Evolutionary conservation across 2,329 filamentous ascomycete genomes (phyloP).

Genomic region (Trichothecium sympodiale): DNA sequence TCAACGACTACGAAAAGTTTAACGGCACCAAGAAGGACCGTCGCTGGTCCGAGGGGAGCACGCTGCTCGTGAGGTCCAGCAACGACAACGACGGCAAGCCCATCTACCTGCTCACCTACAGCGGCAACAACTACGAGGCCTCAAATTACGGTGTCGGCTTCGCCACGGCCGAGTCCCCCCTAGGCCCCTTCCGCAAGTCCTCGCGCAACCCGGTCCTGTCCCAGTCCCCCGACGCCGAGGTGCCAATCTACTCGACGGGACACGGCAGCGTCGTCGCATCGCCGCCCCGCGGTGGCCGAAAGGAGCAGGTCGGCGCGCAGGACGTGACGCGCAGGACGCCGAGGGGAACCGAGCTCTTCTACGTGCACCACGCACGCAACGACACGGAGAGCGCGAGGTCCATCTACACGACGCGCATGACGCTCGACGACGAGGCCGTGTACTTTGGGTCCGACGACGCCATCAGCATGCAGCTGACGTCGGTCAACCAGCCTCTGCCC

Average conservation of each 20-base stretch:
- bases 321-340: slow-evolving; percentile 19
- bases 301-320: slow-evolving; percentile 14
- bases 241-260: slow-evolving; percentile 21
- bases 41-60: slow-evolving; percentile 24
- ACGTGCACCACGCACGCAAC: slow-evolving; percentile 22
- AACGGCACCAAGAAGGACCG: slow-evolving; percentile 23
- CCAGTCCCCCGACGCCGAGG: slow-evolving; percentile 14
- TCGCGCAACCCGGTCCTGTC: slow-evolving; percentile 18
- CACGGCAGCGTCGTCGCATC: slow-evolving; percentile 23
- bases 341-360: slow-evolving; percentile 19
- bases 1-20: slow-evolving; percentile 19
- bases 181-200: slow-evolving; percentile 21
- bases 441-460: slow-evolving; percentile 16
- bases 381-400: slow-evolving; percentile 14
- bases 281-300: slow-evolving; percentile 9
- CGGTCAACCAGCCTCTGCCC: slow-evolving; percentile 19
- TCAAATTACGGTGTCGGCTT: slow-evolving; percentile 25
- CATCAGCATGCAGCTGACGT: slow-evolving; percentile 17
- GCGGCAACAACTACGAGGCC: slow-evolving; percentile 23
- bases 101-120: slow-evolving; percentile 19
- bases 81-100: slow-evolving; percentile 10
- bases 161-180: slow-evolving; percentile 18
- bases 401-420: slow-evolving; percentile 21
- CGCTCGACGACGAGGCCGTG: slow-evolving; percentile 10
- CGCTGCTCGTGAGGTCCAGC: slow-evolving; percentile 13